phyloP scores from a whole-genome alignment of 2,329 filamentous ascomycete genomes.

The Chaetoscypha palmicola region DNA sequence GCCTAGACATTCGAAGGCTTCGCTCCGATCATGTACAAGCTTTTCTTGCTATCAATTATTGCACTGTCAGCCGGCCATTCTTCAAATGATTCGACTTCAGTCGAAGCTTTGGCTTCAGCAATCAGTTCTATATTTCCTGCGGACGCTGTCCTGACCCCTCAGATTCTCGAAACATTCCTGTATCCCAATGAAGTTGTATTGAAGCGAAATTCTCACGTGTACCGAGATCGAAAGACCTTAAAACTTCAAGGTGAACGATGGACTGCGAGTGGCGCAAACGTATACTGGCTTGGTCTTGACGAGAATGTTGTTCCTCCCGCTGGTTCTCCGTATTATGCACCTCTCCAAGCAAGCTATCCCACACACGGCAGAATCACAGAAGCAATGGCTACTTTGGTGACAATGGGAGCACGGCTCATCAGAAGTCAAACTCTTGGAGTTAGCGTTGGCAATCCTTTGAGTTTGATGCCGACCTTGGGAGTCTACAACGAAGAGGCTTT shows the following conservation, averaged over 20 bases:
- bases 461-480: conserved; percentile 35
- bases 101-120: background rate
- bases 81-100: too few species aligned
- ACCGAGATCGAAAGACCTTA: conserved; percentile 33
- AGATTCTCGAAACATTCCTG: conserved; percentile 18
- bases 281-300: conserved; percentile 45
- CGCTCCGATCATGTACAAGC: background rate
- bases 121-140: conserved; percentile 14
- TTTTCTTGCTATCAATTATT: background rate
- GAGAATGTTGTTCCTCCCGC: conserved; percentile 41
- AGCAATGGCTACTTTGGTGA: conserved; percentile 38
- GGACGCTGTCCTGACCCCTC: conserved; percentile 13
- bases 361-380: conserved; percentile 40
- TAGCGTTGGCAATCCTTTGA: conserved; percentile 42
- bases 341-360: conserved; percentile 39
- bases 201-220: conserved; percentile 27
- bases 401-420: conserved; percentile 40
- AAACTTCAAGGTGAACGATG: conserved; percentile 35
- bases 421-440: conserved; percentile 41
- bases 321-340: conserved; percentile 39
- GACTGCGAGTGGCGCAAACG: conserved; percentile 41
- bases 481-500: conserved; percentile 39
- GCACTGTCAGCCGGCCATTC: too few species aligned
- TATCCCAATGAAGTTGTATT: conserved; percentile 13
- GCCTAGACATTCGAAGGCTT: too few species aligned